Percentiles rank a stretch among this genome's conserved stretches.
These are phyloP conservation scores for Saccharomycopsis olivae DNA, from an alignment of 805 yeast species.

Conservation along the genomic window DNA sequence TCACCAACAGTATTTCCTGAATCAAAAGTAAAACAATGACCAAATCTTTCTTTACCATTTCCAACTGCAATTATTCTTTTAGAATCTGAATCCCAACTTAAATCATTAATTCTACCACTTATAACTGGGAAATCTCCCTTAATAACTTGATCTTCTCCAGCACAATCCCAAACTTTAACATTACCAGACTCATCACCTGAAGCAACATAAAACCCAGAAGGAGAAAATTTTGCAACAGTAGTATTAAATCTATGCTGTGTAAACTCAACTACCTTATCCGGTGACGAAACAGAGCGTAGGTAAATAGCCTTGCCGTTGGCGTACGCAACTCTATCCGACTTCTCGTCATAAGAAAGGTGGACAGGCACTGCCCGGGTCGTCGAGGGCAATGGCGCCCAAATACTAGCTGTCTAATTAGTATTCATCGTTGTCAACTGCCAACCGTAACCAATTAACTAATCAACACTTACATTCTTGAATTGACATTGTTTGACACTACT, in stretches of 20 bases:
- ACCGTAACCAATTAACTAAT: too few relatives aligned
- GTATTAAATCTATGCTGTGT: conserved; percentile 60
- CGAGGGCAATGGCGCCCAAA: conserved; percentile 69
- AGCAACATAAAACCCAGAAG: conserved; percentile 83
- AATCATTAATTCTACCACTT: conserved; percentile 69
- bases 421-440: too few relatives aligned
- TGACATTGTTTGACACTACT: too few relatives aligned
- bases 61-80: conserved; percentile 89
- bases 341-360: conserved; percentile 64
- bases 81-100: conserved; percentile 89
- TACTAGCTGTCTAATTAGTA: too few relatives aligned
- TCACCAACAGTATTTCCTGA: conserved; percentile 97
- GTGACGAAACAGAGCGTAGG: conserved; percentile 49
- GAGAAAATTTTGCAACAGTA: conserved; percentile 79
- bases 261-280: conserved; percentile 46
- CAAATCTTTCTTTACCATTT: conserved; percentile 82
- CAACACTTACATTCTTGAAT: too few relatives aligned
- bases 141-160: conserved; percentile 41
- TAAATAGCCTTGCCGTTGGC: conserved; percentile 70
- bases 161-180: conserved; percentile 79
- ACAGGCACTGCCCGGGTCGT: conserved; percentile 64
- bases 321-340: conserved; percentile 64
- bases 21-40: conserved; percentile 89
- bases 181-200: conserved; percentile 89
- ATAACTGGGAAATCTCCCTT: conserved; percentile 78